A percentile compares a stretch with the other conserved stretches of the same genome.
phyloP scores from a whole-genome alignment of 371 early-diverging fungal species.

The Actinomortierella wolfii region DNA sequence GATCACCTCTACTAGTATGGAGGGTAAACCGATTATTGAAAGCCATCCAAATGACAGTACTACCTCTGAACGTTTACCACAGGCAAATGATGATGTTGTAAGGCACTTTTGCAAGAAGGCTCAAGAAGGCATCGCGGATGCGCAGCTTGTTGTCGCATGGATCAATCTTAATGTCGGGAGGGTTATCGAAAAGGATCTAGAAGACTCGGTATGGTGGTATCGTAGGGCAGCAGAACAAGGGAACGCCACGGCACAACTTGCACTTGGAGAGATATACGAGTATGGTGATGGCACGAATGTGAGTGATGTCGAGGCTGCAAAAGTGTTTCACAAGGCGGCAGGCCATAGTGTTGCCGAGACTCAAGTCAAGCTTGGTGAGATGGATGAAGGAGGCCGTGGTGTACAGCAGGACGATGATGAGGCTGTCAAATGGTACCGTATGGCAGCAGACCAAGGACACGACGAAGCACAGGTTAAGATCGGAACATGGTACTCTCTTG shows the following conservation, averaged over 20 bases:
- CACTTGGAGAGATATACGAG: constrained; percentile 76
- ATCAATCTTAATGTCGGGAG: too few relatives aligned
- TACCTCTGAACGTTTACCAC: too few relatives aligned
- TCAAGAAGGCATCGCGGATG: too few relatives aligned
- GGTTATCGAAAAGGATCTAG: constrained; percentile 65
- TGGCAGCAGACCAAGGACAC: constrained; percentile 76
- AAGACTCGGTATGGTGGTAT: constrained; percentile 75
- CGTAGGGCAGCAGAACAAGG: constrained; percentile 71
- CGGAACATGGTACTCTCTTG: constrained; percentile 81
- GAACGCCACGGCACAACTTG: constrained; percentile 64
- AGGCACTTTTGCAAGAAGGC: too few relatives aligned
- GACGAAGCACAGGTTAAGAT: constrained; percentile 80
- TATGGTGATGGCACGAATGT: constrained; percentile 74
- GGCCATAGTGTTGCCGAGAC: constrained; percentile 82
- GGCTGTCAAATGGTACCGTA: constrained; percentile 76
- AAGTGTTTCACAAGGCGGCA: constrained; percentile 76
- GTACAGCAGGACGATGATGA: constrained; percentile 63
- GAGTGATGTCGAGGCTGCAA: constrained; percentile 55
- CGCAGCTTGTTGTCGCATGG: too few relatives aligned
- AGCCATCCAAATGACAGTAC: too few relatives aligned
- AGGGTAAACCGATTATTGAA: too few relatives aligned
- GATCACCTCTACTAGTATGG: too few relatives aligned
- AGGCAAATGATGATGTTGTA: too few relatives aligned
- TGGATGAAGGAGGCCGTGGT: constrained; percentile 83
- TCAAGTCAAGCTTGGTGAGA: constrained; percentile 85